These are phyloP conservation scores for sorghum (Sorghum bicolor) DNA, from an alignment of 176 grass and related monocot species.

Conservation along the genomic window DNA sequence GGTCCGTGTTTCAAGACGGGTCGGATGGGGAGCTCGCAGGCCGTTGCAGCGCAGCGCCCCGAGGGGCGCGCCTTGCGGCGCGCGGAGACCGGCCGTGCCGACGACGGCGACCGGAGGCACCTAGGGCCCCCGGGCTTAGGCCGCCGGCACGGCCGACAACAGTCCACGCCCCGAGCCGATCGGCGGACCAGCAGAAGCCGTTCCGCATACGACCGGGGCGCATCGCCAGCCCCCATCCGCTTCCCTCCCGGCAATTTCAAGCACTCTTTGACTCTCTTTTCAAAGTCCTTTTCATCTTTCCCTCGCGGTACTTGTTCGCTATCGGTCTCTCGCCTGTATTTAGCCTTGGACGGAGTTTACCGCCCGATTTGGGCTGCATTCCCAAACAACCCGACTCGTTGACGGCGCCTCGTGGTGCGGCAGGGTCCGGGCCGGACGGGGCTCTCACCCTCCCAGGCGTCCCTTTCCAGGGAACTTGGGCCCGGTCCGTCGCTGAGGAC, in stretches of 20 bases:
- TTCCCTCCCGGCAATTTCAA: slow-evolving; percentile 64
- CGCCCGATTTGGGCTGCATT: slow-evolving; percentile 46
- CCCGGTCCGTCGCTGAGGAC: too few species aligned
- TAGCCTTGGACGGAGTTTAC: slow-evolving; percentile 61
- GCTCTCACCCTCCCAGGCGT: slow-evolving; percentile 61
- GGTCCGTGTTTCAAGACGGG: slow-evolving; percentile 76
- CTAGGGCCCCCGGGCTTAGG: too few species aligned
- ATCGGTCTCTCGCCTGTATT: slow-evolving; percentile 65
- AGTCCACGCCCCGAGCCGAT: too few species aligned
- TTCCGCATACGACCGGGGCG: too few species aligned
- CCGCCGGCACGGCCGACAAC: too few species aligned
- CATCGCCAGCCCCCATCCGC: slow-evolving; percentile 22
- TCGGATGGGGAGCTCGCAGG: neutral
- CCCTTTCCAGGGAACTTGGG: slow-evolving; percentile 58
- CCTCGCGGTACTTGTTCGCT: slow-evolving; percentile 35
- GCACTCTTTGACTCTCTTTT: slow-evolving; percentile 60
- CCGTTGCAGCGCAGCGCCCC: too few species aligned
- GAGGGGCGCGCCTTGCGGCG: too few species aligned
- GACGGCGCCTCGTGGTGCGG: slow-evolving; percentile 50
- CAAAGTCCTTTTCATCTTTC: neutral
- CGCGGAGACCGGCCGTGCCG: too few species aligned
- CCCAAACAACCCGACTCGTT: slow-evolving; percentile 47
- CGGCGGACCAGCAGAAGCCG: too few species aligned
- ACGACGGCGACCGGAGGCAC: too few species aligned
- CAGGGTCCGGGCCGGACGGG: slow-evolving; percentile 53